Conservation (phyloP, 148 eudicot genomes). For the Bassia scoparia region DNA sequence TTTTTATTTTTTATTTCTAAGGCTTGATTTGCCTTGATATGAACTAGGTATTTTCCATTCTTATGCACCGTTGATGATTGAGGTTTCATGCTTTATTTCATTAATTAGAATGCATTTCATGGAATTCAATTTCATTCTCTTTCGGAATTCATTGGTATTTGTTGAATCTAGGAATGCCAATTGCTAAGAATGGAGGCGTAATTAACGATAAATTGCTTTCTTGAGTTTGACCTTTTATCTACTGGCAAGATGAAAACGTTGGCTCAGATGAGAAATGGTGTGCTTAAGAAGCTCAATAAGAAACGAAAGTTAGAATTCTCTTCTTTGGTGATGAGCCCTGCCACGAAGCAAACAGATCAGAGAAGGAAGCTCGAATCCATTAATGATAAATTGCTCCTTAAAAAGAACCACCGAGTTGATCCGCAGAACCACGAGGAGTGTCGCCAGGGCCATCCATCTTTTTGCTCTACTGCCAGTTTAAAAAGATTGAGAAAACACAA, state of each 20-base stretch:
- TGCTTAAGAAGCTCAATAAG: slow-evolving; percentile 24
- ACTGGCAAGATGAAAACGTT: slow-evolving; percentile 25
- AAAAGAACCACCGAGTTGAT: not conserved
- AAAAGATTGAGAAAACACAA: slow-evolving; percentile 48
- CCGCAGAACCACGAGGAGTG: slow-evolving; percentile 10
- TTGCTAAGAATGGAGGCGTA: slow-evolving; percentile 1
- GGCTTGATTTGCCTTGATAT: too few species aligned
- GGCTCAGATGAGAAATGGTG: slow-evolving; percentile 27
- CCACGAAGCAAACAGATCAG: slow-evolving; percentile 15
- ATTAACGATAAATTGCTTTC: not conserved
- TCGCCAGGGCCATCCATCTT: slow-evolving; percentile 24
- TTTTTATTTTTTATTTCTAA: too few species aligned
- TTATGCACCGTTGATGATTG: too few species aligned
- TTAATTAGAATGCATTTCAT: too few species aligned
- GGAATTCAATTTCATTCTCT: too few species aligned
- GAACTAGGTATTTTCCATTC: too few species aligned
- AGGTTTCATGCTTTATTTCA: too few species aligned
- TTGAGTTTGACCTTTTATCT: not conserved
- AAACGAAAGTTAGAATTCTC: slow-evolving; percentile 14
- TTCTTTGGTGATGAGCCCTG: slow-evolving; percentile 16
- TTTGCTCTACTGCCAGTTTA: slow-evolving; percentile 23
- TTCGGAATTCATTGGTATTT: too few species aligned
- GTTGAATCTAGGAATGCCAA: too few species aligned
- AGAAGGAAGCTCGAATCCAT: slow-evolving; percentile 17
- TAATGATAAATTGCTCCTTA: not conserved